These are phyloP conservation scores for Fonsecaea multimorphosa DNA, from an alignment of 2,329 filamentous ascomycete genomes.

Conservation along the genomic window DNA sequence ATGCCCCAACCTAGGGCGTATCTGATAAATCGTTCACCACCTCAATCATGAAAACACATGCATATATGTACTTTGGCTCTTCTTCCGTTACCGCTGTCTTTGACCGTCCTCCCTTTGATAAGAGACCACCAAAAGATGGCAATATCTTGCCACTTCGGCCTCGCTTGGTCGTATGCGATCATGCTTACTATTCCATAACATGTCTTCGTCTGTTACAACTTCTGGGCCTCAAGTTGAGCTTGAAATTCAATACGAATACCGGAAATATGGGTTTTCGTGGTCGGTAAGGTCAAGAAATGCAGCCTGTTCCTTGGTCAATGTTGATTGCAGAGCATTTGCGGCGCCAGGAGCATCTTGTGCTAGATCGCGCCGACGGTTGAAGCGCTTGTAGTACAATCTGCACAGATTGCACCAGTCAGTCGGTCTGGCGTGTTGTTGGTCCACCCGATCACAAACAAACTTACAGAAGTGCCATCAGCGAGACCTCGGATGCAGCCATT, in stretches of 20 bases:
- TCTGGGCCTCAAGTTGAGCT: background rate
- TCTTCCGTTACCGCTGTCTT: background rate
- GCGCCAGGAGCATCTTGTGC: background rate
- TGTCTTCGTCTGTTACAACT: background rate
- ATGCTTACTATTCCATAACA: background rate
- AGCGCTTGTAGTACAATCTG: constrained; percentile 8
- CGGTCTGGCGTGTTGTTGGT: background rate
- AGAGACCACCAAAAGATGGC: background rate
- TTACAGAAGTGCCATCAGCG: constrained; percentile 6
- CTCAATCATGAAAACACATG: background rate
- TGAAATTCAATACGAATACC: background rate
- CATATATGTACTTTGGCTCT: background rate
- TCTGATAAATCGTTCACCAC: no score
- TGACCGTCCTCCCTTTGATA: background rate
- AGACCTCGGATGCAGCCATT: constrained; percentile 1
- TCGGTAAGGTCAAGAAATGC: constrained; percentile 3
- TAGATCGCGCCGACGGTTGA: constrained; percentile 1
- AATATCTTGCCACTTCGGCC: background rate
- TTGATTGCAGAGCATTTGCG: background rate
- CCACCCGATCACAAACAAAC: background rate
- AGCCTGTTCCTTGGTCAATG: background rate
- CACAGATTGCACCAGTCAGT: background rate
- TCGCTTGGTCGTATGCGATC: background rate
- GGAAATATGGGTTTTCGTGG: constrained; percentile 5
- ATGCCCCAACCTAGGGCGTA: no score